A percentile compares a stretch with the other conserved stretches of the same genome.
phyloP scores from a whole-genome alignment of 2,329 filamentous ascomycete species.

The Paraphaeosphaeria minitans region DNA sequence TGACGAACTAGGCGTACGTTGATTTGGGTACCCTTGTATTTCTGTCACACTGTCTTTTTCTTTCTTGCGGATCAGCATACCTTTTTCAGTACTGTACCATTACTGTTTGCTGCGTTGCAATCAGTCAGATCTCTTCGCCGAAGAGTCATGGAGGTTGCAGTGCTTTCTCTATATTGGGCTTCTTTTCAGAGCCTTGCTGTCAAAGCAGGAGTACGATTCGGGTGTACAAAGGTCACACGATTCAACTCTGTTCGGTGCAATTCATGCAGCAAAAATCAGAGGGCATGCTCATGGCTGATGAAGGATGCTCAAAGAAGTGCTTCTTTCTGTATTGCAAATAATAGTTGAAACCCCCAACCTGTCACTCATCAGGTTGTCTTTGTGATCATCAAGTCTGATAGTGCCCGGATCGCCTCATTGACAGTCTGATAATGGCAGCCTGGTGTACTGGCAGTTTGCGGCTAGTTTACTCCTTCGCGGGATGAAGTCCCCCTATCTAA shows the following conservation, averaged over 20 bases:
- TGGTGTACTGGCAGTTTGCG: neutral
- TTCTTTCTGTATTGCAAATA: conserved; percentile 25
- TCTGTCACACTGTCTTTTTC: conserved; percentile 16
- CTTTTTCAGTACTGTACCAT: conserved; percentile 17
- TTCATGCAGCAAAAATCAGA: neutral
- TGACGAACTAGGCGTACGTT: conserved; percentile 11
- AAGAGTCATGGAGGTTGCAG: conserved; percentile 1
- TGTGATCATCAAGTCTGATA: neutral
- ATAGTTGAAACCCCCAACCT: conserved; percentile 18
- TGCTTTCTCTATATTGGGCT: neutral
- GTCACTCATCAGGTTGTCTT: neutral
- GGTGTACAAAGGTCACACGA: neutral
- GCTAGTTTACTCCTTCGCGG: conserved; percentile 5
- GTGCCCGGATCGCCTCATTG: neutral
- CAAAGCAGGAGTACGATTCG: neutral
- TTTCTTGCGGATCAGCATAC: conserved; percentile 13
- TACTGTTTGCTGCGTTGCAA: conserved; percentile 10
- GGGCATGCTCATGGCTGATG: neutral
- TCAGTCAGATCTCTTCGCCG: neutral
- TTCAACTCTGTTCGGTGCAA: neutral
- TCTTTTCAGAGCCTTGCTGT: neutral
- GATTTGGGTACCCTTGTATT: conserved; percentile 21
- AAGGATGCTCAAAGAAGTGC: conserved; percentile 10
- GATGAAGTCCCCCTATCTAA: neutral
- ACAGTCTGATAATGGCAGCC: neutral